phyloP scores from a whole-genome alignment of 495 filamentous ascomycete genomes.

The Aspergillus nanangensis region DNA sequence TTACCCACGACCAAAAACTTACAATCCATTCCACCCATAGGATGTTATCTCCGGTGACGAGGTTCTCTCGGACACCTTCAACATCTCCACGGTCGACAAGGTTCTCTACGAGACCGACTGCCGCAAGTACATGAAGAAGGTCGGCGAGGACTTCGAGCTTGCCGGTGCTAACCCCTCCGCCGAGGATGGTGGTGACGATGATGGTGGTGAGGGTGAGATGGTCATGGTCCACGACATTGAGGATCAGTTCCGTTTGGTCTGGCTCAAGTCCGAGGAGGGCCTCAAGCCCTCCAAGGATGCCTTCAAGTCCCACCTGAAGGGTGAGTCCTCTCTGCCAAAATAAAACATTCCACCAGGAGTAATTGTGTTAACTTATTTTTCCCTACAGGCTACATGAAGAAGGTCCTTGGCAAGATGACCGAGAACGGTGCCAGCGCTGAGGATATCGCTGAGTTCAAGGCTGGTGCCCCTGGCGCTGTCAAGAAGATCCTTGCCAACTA shows the following conservation, averaged over 20 bases:
- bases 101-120: constrained; percentile 86
- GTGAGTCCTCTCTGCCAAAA: constrained; percentile 42
- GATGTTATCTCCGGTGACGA: constrained; percentile 89
- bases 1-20: too few species aligned
- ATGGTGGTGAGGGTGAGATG: constrained; percentile 44
- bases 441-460: constrained; percentile 72
- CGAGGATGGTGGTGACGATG: constrained; percentile 82
- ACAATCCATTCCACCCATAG: too few species aligned
- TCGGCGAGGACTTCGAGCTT: constrained; percentile 71
- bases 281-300: constrained; percentile 62
- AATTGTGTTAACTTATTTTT: constrained; percentile 2
- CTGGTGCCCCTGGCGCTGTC: constrained; percentile 62
- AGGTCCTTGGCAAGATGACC: constrained; percentile 65
- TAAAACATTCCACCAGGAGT: neutral
- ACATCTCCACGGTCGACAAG: constrained; percentile 68
- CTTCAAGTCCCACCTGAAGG: constrained; percentile 77
- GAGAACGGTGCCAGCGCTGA: constrained; percentile 55
- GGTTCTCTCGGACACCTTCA: constrained; percentile 91
- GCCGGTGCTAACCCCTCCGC: constrained; percentile 97
- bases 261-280: constrained; percentile 63
- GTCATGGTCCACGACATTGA: constrained; percentile 87
- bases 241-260: constrained; percentile 82
- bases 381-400: constrained; percentile 79
- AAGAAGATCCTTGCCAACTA: constrained; percentile 79
- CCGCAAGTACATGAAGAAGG: constrained; percentile 74